phyloP scores from a whole-genome alignment of 1,139 yeast genomes.

The Lodderomyces parapsilosis region DNA sequence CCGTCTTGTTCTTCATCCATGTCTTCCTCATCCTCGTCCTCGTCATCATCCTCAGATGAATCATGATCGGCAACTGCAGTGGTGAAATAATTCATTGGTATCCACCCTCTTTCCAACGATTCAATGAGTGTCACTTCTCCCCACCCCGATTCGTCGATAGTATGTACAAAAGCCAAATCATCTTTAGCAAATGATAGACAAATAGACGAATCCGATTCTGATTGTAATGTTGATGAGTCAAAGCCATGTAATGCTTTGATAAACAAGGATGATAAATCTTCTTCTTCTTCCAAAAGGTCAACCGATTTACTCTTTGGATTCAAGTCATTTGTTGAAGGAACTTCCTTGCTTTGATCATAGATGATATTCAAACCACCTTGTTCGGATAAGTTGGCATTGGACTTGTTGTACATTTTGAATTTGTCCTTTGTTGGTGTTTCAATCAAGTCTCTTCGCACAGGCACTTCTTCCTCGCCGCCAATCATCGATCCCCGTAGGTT shows the following conservation, averaged over 20 bases:
- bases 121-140: constrained; percentile 85
- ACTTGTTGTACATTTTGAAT: constrained; percentile 16
- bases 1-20: constrained; percentile 20
- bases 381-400: constrained; percentile 6
- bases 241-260: constrained; percentile 76
- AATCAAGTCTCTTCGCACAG: constrained; percentile 32
- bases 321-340: neutral
- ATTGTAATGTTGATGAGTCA: constrained; percentile 65
- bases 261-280: constrained; percentile 46
- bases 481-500: constrained; percentile 19
- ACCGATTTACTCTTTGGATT: neutral
- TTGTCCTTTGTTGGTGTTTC: constrained; percentile 17
- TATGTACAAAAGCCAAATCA: constrained; percentile 84
- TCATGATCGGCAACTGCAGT: constrained; percentile 48
- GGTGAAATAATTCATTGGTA: constrained; percentile 86
- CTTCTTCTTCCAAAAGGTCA: constrained; percentile 22
- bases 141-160: constrained; percentile 94
- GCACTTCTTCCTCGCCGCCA: constrained; percentile 23
- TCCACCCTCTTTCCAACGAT: constrained; percentile 87
- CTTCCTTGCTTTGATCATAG: constrained; percentile 4
- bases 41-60: constrained; percentile 20
- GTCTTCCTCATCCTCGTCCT: constrained; percentile 11
- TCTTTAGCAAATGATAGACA: constrained; percentile 80
- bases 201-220: constrained; percentile 67
- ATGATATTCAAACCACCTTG: constrained; percentile 14